Percentiles rank a stretch among this genome's conserved stretches.
Conservation (phyloP, 495 filamentous ascomycete genomes). For the Neurospora tetrasperma region DNA sequence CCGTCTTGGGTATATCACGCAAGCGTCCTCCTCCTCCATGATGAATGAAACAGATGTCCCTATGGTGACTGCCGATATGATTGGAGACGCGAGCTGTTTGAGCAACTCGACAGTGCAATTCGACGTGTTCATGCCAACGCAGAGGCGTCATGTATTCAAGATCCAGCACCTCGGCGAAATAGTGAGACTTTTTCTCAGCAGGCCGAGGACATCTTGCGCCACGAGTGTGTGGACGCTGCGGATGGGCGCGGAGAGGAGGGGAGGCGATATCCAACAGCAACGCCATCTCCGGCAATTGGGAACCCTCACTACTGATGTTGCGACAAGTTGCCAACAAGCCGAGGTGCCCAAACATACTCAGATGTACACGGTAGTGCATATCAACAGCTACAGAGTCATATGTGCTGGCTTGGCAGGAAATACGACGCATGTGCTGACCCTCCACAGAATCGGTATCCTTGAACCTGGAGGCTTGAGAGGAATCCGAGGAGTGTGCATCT, state of each 20-base stretch:
- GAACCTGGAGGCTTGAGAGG: background rate
- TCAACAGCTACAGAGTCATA: background rate
- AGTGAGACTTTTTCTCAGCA: background rate
- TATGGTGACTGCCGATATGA: background rate
- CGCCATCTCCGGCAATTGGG: background rate
- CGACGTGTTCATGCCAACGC: background rate
- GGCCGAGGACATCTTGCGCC: background rate
- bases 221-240: background rate
- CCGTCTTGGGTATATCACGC: background rate
- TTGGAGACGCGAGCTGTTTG: background rate
- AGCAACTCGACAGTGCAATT: background rate
- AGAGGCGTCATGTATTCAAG: background rate
- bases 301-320: background rate
- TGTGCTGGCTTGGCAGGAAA: background rate
- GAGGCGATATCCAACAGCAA: background rate
- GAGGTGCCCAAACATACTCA: background rate
- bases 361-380: background rate
- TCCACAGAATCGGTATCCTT: background rate
- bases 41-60: background rate
- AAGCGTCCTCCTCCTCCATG: background rate
- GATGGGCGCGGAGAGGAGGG: background rate
- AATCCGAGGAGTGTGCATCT: background rate
- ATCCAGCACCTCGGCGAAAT: background rate
- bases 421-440: background rate
- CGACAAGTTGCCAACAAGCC: slow-evolving; percentile 5